These are phyloP conservation scores for Lablab purpureus DNA, from an alignment of 306 rosid species.

Conservation along the genomic window DNA sequence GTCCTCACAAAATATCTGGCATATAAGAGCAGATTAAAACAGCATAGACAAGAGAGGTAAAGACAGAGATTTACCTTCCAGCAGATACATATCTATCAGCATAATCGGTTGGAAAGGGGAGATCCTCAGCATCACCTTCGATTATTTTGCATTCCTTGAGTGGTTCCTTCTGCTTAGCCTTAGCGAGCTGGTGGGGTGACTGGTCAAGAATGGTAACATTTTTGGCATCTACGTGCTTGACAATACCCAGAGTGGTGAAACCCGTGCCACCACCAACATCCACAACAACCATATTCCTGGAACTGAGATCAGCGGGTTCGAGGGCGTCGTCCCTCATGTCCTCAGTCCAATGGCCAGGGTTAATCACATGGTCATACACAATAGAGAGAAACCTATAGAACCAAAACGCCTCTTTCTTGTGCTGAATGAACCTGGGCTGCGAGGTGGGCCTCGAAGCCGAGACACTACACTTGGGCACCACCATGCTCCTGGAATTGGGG, in stretches of 20 bases:
- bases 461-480: constrained; percentile 63
- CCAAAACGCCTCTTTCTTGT: constrained; percentile 96
- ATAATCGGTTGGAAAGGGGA: constrained; percentile 87
- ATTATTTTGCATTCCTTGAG: constrained; percentile 84
- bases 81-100: constrained; percentile 95
- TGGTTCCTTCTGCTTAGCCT: constrained; percentile 88
- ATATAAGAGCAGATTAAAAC: constrained; percentile 13
- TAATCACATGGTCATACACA: constrained; percentile 87
- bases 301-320: constrained; percentile 82
- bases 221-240: constrained; percentile 90
- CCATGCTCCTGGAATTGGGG: constrained; percentile 42
- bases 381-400: constrained; percentile 90
- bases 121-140: constrained; percentile 95
- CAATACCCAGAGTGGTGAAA: constrained; percentile 89
- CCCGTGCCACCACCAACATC: constrained; percentile 97
- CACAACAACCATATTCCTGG: constrained; percentile 77
- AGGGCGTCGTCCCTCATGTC: constrained; percentile 98
- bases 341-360: constrained; percentile 97
- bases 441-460: constrained; percentile 86
- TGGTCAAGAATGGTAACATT: constrained; percentile 93
- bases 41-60: background rate
- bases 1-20: background rate
- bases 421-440: constrained; percentile 92
- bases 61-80: constrained; percentile 63
- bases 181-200: constrained; percentile 96